These are phyloP conservation scores for peach (Prunus persica) DNA, from an alignment of 306 rosid species.

Conservation along the genomic window DNA sequence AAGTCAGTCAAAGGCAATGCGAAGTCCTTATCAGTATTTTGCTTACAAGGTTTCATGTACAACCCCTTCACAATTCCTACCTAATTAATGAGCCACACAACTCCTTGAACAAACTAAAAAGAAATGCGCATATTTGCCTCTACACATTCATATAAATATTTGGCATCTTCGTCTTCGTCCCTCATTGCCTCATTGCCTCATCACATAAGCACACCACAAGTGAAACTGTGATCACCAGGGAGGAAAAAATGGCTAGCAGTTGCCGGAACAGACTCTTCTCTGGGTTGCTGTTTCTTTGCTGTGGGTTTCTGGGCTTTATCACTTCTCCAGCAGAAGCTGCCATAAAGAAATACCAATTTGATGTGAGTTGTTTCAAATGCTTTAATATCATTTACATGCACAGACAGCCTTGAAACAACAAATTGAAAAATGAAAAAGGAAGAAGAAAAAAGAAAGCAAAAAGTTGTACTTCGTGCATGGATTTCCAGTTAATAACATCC, in stretches of 20 bases:
- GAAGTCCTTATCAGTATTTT: conserved; percentile 59
- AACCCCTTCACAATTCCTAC: conserved; percentile 34
- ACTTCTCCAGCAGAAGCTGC: conserved; percentile 66
- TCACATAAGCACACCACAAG: neutral
- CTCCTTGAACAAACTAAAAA: conserved; percentile 21
- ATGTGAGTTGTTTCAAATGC: conserved; percentile 43
- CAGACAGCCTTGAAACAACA: no score
- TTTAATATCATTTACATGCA: neutral
- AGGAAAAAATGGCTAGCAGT: conserved; percentile 32
- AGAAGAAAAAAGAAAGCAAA: neutral
- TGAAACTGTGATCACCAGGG: conserved; percentile 21
- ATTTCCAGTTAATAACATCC: conserved; percentile 9
- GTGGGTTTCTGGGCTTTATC: conserved; percentile 40
- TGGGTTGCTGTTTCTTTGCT: conserved; percentile 28
- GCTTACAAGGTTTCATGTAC: conserved; percentile 61
- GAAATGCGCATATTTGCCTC: neutral
- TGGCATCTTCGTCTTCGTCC: conserved; percentile 10
- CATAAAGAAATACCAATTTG: conserved; percentile 73
- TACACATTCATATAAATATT: conserved; percentile 12
- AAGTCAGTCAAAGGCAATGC: conserved; percentile 49
- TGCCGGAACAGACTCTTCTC: conserved; percentile 2
- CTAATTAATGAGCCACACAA: conserved; percentile 32
- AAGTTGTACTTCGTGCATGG: neutral
- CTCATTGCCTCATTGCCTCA: conserved; percentile 22
- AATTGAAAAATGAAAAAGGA: no score